A percentile compares a stretch with the other conserved stretches of the same genome.
Conservation (phyloP, 495 filamentous ascomycete species). For the Talaromyces wortmannii region DNA sequence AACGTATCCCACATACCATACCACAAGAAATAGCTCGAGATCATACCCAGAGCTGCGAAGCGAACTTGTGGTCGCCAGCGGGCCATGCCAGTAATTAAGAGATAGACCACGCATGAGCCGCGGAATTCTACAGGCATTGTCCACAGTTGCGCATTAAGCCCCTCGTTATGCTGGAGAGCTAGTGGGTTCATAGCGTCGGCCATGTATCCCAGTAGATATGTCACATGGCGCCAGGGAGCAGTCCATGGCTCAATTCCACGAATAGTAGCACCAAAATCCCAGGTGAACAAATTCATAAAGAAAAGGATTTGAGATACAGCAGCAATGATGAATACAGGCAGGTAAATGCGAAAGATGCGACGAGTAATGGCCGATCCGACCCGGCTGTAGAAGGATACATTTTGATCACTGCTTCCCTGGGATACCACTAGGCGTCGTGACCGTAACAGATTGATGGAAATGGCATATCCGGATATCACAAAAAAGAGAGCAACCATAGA, state of each 20-base stretch:
- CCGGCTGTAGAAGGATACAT: slow-evolving; percentile 14
- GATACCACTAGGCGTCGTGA: slow-evolving; percentile 17
- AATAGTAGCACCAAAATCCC: too few relatives aligned
- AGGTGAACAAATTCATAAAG: slow-evolving; percentile 13
- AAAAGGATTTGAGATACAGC: slow-evolving; percentile 34
- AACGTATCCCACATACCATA: slow-evolving; percentile 37
- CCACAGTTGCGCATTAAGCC: slow-evolving; percentile 35
- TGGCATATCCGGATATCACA: slow-evolving; percentile 55
- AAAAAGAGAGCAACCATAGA: slow-evolving; percentile 61
- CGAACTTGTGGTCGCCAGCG: slow-evolving; percentile 24
- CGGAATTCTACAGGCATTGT: slow-evolving; percentile 45
- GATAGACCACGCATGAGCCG: slow-evolving; percentile 38
- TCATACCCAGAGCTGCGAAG: slow-evolving; percentile 18
- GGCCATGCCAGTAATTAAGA: slow-evolving; percentile 26
- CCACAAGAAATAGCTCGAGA: slow-evolving; percentile 24
- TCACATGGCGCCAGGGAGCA: slow-evolving; percentile 12
- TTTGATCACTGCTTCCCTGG: slow-evolving; percentile 14
- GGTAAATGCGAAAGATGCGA: slow-evolving; percentile 46
- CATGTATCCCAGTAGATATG: slow-evolving; percentile 18
- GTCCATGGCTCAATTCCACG: slow-evolving; percentile 12
- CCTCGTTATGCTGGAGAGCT: background rate
- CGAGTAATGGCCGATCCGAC: slow-evolving; percentile 48
- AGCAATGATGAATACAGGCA: slow-evolving; percentile 44
- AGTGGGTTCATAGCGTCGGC: slow-evolving; percentile 29
- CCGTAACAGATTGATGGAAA: slow-evolving; percentile 47